phyloP scores from a whole-genome alignment of 2,329 filamentous ascomycete genomes.

The Colletotrichum horii region DNA sequence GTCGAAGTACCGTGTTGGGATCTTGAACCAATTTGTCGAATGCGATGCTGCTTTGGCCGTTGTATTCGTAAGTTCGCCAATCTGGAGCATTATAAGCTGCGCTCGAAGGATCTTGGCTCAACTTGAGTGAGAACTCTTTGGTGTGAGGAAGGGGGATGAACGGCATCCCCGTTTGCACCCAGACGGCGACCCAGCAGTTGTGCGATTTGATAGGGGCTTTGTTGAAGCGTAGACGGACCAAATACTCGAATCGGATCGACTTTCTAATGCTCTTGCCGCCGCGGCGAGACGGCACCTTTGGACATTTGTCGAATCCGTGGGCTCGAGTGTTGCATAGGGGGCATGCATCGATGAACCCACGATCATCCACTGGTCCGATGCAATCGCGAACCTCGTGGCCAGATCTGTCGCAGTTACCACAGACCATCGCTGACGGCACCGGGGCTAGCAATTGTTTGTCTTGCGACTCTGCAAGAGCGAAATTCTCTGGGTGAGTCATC shows the following conservation, averaged over 20 bases:
- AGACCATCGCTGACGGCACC: neutral
- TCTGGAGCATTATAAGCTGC: neutral
- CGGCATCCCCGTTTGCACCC: neutral
- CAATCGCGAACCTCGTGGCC: neutral
- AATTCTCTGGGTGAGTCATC: neutral
- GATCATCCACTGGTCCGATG: neutral
- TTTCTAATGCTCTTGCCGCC: neutral
- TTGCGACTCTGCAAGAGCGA: neutral
- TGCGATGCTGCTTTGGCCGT: neutral
- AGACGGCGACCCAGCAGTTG: neutral
- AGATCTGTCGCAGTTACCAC: neutral
- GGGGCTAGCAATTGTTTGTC: neutral
- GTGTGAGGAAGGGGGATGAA: neutral
- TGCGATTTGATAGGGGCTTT: neutral
- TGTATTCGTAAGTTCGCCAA: conserved; percentile 2
- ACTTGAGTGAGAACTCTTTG: neutral
- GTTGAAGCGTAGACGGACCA: neutral
- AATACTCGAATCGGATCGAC: neutral
- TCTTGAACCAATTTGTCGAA: neutral
- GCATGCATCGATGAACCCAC: neutral
- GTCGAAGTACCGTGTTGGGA: neutral
- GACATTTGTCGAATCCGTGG: neutral
- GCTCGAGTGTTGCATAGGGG: neutral
- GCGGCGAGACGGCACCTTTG: neutral
- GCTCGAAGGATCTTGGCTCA: neutral